Evolutionary conservation across 768 basidiomycete genomes (phyloP), one percentile per base, ranked within the genome.

Genomic region (Macrolepiota dolichaula): DNA sequence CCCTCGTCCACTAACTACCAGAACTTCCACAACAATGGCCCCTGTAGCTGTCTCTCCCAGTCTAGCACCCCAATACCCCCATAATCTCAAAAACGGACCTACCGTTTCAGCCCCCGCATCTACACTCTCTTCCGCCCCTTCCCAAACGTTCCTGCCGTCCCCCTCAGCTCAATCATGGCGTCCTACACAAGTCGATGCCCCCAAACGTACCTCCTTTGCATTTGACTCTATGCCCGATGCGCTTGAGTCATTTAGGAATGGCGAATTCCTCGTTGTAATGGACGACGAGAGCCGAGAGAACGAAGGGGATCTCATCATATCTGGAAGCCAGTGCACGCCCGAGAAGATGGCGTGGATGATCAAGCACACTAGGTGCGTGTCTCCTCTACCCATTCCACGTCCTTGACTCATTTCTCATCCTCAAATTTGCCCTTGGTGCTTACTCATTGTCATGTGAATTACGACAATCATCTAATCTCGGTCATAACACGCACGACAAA

Each of bases 301-400:
- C 71, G 97, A 99, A 71, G 96, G 97, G 1, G 97, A 99, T 73
- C 77, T 99, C 61, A 94, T 98, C 70, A 89, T 94, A 69, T 86
- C 96, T 13, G 97, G 86, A 2, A 80, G 81, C 25, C 83, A 86
- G 55, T 87, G 92, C 65, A 94, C 95, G 40, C 92, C 94, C 1
- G 92, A 98, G 74, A 92, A 95, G 70, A 98, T 99, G 97, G 96
- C 97, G 0, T 99, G 94, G 94, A 91, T 99, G 84, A 95, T 99
- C 72, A 90, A 91, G 70, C 88, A 96, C 72, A 93, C 94, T 0
- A 97, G 94, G 96, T 96, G 55, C 62, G 84, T n/a, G n/a, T 51
- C 62, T 29, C 47, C 49, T 38, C 57, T 62, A 22, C 57, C 42
- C 32, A 53, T 25, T 27, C 3, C 50, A 51, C 47, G 42, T 40